Conservation (phyloP, 106 monocot genomes). For the Acanthochlamys bracteata region DNA sequence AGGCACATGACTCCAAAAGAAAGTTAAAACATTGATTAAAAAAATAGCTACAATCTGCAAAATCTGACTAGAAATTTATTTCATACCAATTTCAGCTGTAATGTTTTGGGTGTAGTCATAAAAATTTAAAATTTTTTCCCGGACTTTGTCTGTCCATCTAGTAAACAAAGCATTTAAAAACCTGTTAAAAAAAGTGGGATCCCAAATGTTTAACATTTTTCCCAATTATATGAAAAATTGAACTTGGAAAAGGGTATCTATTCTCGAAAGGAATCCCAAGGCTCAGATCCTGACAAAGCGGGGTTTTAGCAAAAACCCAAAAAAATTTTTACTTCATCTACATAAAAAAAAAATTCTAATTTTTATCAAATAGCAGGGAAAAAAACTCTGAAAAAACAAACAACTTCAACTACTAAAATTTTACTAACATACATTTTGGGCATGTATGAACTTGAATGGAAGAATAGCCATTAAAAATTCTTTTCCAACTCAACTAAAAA, state of each 20-base stretch:
- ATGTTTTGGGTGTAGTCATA: constrained; percentile 96
- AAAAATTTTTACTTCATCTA: constrained; percentile 99
- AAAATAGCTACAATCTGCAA: no score
- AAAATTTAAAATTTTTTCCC: constrained; percentile 95
- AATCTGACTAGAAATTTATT: background rate
- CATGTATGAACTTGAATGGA: no score
- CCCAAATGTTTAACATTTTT: background rate
- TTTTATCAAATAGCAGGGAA: background rate
- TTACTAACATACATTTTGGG: no score
- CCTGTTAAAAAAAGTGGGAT: constrained; percentile 28
- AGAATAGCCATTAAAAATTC: no score
- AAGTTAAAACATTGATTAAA: background rate
- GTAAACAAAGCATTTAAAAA: constrained; percentile 83
- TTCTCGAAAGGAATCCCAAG: constrained; percentile 94
- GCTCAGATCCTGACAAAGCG: constrained; percentile 94
- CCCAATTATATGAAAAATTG: background rate
- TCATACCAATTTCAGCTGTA: constrained; percentile 90
- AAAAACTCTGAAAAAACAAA: background rate
- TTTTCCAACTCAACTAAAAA: no score
- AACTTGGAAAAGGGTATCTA: background rate
- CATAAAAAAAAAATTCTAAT: constrained; percentile 6
- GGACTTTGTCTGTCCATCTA: constrained; percentile 82
- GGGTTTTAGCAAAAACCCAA: constrained; percentile 96
- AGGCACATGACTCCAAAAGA: background rate
- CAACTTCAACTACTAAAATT: no score